Evolutionary conservation across 768 basidiomycete genomes (phyloP).

Genomic region (Hygrocybe punicea): DNA sequence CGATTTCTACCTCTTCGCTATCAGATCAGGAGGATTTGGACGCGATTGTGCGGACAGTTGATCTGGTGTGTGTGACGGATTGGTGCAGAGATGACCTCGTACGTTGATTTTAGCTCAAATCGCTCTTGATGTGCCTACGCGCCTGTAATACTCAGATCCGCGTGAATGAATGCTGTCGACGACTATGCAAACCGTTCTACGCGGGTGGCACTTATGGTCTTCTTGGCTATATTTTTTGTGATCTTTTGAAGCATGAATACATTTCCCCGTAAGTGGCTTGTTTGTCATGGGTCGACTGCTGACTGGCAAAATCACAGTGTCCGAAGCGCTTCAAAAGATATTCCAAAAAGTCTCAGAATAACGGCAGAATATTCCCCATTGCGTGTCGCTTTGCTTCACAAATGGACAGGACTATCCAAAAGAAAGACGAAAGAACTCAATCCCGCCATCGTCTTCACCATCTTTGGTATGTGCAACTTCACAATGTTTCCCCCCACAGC

Average conservation of each 20-base stretch:
- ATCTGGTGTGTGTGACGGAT: conserved; percentile 88
- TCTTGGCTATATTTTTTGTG: conserved; percentile 91
- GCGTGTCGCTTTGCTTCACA: conserved; percentile 57
- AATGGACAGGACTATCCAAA: conserved; percentile 68
- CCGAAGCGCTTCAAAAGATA: conserved; percentile 58
- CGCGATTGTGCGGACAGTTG: conserved; percentile 59
- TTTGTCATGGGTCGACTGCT: conserved; percentile 3
- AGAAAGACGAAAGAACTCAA: conserved; percentile 82
- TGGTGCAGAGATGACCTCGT: conserved; percentile 68
- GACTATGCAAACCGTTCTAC: conserved; percentile 75
- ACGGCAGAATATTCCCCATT: conserved; percentile 66
- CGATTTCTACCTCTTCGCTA: conserved; percentile 48
- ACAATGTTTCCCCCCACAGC: background rate
- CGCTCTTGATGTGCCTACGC: background rate
- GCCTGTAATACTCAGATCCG: conserved; percentile 53
- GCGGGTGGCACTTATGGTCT: conserved; percentile 90
- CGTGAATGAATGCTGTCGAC: conserved; percentile 78
- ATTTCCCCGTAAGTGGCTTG: conserved; percentile 66
- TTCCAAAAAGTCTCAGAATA: conserved; percentile 55
- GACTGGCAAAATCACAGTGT: conserved; percentile 42
- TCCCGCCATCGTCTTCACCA: conserved; percentile 64
- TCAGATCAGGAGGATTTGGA: conserved; percentile 54
- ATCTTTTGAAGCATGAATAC: conserved; percentile 83
- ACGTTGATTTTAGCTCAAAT: conserved; percentile 38
- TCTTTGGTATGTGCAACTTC: conserved; percentile 53